These are phyloP conservation scores for Pelargonium australe DNA, from an alignment of 441 rosid genomes.

Conservation along the genomic window DNA sequence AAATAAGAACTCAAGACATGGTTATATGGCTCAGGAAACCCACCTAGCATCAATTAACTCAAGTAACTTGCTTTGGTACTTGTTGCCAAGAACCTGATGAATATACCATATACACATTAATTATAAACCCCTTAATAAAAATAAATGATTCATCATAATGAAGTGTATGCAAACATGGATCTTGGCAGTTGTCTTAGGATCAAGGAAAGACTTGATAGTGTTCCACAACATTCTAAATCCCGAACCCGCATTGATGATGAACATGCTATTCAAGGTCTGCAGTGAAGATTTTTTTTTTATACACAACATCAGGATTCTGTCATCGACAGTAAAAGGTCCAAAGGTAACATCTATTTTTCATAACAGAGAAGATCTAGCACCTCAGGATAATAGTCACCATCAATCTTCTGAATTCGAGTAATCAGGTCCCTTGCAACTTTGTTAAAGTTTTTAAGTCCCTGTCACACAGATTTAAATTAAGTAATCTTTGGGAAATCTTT, in stretches of 20 bases:
- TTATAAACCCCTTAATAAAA: slow-evolving; percentile 10
- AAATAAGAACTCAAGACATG: slow-evolving; percentile 1
- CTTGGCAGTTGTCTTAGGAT: slow-evolving; percentile 86
- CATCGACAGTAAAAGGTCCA: background rate
- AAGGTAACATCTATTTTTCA: background rate
- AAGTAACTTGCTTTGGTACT: slow-evolving; percentile 82
- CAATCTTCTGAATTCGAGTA: slow-evolving; percentile 66
- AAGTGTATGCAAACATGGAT: slow-evolving; percentile 51
- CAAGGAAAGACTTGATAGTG: slow-evolving; percentile 83
- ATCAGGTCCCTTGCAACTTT: slow-evolving; percentile 83
- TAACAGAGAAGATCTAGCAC: slow-evolving; percentile 29
- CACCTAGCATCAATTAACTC: slow-evolving; percentile 77
- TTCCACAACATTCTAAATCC: slow-evolving; percentile 96
- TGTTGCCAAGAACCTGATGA: slow-evolving; percentile 75
- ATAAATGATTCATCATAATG: slow-evolving; percentile 10
- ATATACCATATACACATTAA: slow-evolving; percentile 17
- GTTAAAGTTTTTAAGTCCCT: slow-evolving; percentile 82
- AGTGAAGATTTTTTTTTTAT: slow-evolving; percentile 9
- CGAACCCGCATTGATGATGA: slow-evolving; percentile 90
- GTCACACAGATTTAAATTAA: slow-evolving; percentile 13
- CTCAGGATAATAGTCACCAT: slow-evolving; percentile 90
- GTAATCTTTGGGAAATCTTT: background rate
- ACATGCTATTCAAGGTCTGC: slow-evolving; percentile 88
- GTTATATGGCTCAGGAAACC: slow-evolving; percentile 11
- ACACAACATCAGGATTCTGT: slow-evolving; percentile 7